Evolutionary conservation across 371 early-diverging fungal genomes (phyloP).

Genomic region (Mucor velutinosus): DNA sequence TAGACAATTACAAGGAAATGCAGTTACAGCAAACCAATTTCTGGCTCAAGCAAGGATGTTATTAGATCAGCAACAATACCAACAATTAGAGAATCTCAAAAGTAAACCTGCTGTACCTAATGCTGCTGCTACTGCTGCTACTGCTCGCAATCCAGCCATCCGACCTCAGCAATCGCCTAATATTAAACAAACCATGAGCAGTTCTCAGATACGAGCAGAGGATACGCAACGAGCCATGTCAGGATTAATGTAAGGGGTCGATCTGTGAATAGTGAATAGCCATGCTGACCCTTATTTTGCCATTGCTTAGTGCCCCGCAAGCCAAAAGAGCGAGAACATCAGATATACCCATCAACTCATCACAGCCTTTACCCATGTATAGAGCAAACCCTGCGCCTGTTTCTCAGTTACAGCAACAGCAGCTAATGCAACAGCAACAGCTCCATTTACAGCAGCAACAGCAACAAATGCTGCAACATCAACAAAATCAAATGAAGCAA

Average conservation of each 20-base stretch:
- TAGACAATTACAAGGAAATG: constrained; percentile 43
- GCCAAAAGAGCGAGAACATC: constrained; percentile 29
- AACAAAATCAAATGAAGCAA: constrained; percentile 19
- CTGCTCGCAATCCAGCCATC: constrained; percentile 14
- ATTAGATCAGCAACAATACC: constrained; percentile 46
- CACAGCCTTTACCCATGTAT: constrained; percentile 21
- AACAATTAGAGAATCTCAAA: constrained; percentile 47
- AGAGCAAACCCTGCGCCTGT: constrained; percentile 18
- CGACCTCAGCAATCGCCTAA: constrained; percentile 12
- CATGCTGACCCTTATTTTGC: neutral
- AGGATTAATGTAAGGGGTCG: constrained; percentile 26
- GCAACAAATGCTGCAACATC: constrained; percentile 9
- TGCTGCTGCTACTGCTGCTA: neutral
- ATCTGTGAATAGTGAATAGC: neutral
- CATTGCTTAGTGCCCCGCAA: constrained; percentile 28
- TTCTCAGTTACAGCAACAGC: neutral
- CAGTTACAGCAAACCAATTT: constrained; percentile 42
- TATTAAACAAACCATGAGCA: constrained; percentile 22
- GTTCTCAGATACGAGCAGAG: constrained; percentile 33
- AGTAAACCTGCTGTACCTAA: constrained; percentile 27
- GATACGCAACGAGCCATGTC: constrained; percentile 39
- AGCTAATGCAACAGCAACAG: constrained; percentile 11
- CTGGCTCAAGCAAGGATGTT: constrained; percentile 38
- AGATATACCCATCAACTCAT: constrained; percentile 35
- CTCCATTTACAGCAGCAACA: constrained; percentile 6